These are phyloP conservation scores for Aspergillus novofumigatus DNA, from an alignment of 2,329 filamentous ascomycete genomes.

Conservation along the genomic window DNA sequence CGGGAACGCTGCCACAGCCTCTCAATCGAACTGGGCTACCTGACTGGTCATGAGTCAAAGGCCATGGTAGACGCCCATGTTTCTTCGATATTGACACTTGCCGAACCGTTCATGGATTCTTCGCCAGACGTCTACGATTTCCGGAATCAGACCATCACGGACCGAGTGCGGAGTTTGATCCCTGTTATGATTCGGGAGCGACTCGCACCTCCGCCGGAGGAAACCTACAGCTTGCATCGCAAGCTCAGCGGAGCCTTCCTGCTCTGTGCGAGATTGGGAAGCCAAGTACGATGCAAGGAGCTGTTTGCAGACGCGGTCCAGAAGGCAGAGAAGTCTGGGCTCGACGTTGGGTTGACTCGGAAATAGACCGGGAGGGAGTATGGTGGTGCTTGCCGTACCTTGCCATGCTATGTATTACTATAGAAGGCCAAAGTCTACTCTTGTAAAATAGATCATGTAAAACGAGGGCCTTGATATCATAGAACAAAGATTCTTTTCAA, in stretches of 20 bases:
- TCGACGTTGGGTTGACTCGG: constrained; percentile 1
- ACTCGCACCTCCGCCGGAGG: constrained; percentile 86
- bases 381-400: not conserved
- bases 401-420: not conserved
- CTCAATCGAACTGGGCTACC: constrained; percentile 77
- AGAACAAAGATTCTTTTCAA: too few relatives aligned
- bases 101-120: constrained; percentile 76
- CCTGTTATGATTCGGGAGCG: constrained; percentile 90
- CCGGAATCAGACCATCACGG: constrained; percentile 89
- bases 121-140: constrained; percentile 90
- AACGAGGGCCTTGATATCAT: too few relatives aligned
- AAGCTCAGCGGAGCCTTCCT: constrained; percentile 95
- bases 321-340: constrained; percentile 22
- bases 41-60: constrained; percentile 82
- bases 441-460: constrained; percentile 3
- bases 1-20: constrained; percentile 59
- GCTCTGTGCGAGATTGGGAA: constrained; percentile 81
- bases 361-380: not conserved
- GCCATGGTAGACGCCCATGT: constrained; percentile 88
- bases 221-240: constrained; percentile 92
- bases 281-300: constrained; percentile 72
- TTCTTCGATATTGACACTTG: constrained; percentile 81
- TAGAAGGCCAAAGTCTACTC: not conserved
- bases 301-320: constrained; percentile 57
- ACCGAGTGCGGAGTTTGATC: constrained; percentile 81